Percentiles rank a stretch among this genome's conserved stretches.
phyloP scores from a whole-genome alignment of 805 yeast genomes.

The Saccharomycopsis capsularis region DNA sequence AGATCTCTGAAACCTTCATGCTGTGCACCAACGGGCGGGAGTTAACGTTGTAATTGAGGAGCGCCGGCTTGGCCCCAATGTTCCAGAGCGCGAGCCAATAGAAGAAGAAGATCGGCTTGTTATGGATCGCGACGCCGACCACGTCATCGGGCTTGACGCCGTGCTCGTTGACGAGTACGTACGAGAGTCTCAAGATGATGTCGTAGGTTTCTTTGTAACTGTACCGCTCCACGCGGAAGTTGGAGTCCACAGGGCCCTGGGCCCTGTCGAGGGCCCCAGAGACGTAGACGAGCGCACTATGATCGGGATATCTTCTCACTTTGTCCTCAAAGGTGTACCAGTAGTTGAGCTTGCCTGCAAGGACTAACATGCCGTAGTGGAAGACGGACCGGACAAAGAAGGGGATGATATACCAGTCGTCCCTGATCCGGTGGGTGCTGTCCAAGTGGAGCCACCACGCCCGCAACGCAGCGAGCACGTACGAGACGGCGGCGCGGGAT shows the following conservation, averaged over 20 bases:
- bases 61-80: constrained; percentile 83
- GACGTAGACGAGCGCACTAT: constrained; percentile 52
- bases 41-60: constrained; percentile 71
- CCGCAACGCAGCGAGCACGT: background rate
- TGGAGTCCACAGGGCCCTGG: constrained; percentile 34
- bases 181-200: constrained; percentile 57
- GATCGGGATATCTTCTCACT: constrained; percentile 43
- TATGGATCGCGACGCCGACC: constrained; percentile 70
- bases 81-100: constrained; percentile 87
- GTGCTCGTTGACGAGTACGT: constrained; percentile 54
- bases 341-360: constrained; percentile 37
- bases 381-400: constrained; percentile 23
- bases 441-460: background rate
- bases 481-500: no score
- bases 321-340: constrained; percentile 65
- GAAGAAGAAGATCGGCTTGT: constrained; percentile 74
- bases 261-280: background rate
- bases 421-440: background rate
- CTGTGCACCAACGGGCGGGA: constrained; percentile 78
- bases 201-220: constrained; percentile 68
- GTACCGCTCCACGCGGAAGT: constrained; percentile 51
- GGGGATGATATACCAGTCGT: constrained; percentile 12
- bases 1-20: constrained; percentile 56
- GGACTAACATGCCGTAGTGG: constrained; percentile 32
- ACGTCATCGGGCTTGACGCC: constrained; percentile 60